phyloP scores from a whole-genome alignment of 179 eudicot species.

The Sideroxylon spinosum region DNA sequence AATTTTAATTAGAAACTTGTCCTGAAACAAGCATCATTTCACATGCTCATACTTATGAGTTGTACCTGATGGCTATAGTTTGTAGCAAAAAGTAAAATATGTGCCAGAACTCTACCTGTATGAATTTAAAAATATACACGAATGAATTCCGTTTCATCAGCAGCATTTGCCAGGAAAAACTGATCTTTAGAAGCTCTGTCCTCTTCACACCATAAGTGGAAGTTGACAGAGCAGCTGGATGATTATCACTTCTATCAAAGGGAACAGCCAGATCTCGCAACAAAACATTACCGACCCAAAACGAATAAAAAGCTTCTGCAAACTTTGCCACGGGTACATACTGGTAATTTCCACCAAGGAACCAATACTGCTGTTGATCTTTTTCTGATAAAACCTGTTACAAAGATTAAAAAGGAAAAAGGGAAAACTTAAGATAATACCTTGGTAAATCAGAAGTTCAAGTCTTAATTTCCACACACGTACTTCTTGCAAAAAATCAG shows the following conservation, averaged over 20 bases:
- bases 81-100: not conserved
- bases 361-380: conserved; percentile 75
- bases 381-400: conserved; percentile 61
- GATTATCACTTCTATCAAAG: conserved; percentile 46
- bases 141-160: conserved; percentile 59
- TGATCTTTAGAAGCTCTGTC: conserved; percentile 58
- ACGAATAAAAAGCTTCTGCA: conserved; percentile 59
- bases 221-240: conserved; percentile 63
- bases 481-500: conserved; percentile 84
- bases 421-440: not conserved
- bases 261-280: conserved; percentile 53
- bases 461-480: conserved; percentile 15
- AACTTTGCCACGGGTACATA: conserved; percentile 59
- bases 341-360: conserved; percentile 39
- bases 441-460: not conserved
- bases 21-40: not conserved
- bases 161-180: conserved; percentile 69
- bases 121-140: conserved; percentile 56
- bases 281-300: conserved; percentile 46
- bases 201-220: conserved; percentile 54
- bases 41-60: not conserved
- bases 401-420: not conserved
- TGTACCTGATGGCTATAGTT: not conserved
- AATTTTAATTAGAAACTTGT: not conserved
- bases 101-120: conserved; percentile 40